phyloP scores from a whole-genome alignment of 495 filamentous ascomycete genomes.

The Daldinia vernicosa region DNA sequence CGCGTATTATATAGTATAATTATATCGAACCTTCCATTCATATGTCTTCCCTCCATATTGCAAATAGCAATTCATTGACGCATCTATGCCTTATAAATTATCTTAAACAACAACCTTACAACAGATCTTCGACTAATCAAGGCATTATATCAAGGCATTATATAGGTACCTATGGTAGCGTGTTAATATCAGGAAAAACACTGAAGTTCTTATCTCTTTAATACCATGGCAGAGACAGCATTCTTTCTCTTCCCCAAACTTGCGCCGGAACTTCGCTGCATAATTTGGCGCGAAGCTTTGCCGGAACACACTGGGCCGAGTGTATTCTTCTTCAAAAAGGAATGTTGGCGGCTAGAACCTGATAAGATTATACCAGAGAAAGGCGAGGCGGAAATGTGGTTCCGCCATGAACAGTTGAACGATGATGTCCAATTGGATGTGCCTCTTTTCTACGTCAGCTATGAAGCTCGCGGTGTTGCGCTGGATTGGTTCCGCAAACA shows the following conservation, averaged over 20 bases:
- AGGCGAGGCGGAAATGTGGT: not conserved
- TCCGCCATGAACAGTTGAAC: not conserved
- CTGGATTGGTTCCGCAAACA: constrained; percentile 1
- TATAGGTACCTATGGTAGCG: too few relatives aligned
- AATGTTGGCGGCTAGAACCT: not conserved
- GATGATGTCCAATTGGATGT: constrained; percentile 3
- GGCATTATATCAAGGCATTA: too few relatives aligned
- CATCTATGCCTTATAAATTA: too few relatives aligned
- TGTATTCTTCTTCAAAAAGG: constrained; percentile 2
- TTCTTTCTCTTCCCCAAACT: constrained; percentile 3
- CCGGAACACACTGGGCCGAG: not conserved
- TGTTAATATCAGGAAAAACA: too few relatives aligned
- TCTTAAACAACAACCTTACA: too few relatives aligned
- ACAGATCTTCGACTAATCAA: too few relatives aligned
- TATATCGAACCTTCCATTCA: too few relatives aligned
- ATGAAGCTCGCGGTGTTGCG: constrained; percentile 1
- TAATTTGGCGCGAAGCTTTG: constrained; percentile 8
- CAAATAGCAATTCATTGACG: too few relatives aligned
- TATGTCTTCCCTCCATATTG: too few relatives aligned
- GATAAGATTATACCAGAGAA: not conserved
- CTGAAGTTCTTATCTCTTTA: not conserved
- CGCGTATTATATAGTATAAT: too few relatives aligned
- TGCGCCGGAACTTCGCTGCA: not conserved
- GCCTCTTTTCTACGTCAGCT: constrained; percentile 1
- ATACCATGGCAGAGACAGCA: not conserved